Evolutionary conservation across 768 basidiomycete genomes (phyloP).

Genomic region (Candolleomyces aberdarensis): DNA sequence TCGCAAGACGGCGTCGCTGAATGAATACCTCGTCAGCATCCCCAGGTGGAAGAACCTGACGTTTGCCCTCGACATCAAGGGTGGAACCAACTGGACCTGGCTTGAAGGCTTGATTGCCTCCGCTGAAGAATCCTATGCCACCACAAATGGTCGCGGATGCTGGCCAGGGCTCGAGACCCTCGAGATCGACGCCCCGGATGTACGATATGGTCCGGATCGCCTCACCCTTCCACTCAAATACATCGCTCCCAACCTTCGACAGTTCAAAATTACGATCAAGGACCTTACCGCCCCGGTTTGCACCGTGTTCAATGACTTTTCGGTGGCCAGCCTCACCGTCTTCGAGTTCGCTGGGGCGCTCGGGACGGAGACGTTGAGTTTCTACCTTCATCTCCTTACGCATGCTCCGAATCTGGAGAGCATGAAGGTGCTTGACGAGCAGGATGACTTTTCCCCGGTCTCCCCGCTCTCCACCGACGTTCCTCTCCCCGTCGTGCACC

Average conservation of each 20-base stretch:
- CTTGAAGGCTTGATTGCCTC: not conserved
- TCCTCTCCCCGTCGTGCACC: not conserved
- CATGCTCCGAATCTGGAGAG: not conserved
- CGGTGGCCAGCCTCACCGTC: not conserved
- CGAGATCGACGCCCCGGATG: not conserved
- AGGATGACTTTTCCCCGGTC: not conserved
- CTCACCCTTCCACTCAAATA: not conserved
- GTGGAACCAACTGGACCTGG: not conserved
- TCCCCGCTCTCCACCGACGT: not conserved
- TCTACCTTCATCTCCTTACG: not conserved
- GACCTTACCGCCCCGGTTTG: not conserved
- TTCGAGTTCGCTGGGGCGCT: not conserved
- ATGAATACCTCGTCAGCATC: not conserved
- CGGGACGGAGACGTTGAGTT: not conserved
- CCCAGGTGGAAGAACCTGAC: not conserved
- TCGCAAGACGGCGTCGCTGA: not conserved
- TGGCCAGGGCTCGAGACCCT: slow-evolving; percentile 1
- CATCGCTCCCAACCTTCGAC: not conserved
- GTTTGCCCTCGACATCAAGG: not conserved
- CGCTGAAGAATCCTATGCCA: not conserved
- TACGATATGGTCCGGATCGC: not conserved
- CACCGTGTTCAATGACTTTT: not conserved
- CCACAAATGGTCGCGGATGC: not conserved
- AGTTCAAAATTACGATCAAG: not conserved
- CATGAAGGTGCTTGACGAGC: not conserved